Evolutionary conservation across 495 filamentous ascomycete species (phyloP).

Genomic region (Penicillium samsonianum): DNA sequence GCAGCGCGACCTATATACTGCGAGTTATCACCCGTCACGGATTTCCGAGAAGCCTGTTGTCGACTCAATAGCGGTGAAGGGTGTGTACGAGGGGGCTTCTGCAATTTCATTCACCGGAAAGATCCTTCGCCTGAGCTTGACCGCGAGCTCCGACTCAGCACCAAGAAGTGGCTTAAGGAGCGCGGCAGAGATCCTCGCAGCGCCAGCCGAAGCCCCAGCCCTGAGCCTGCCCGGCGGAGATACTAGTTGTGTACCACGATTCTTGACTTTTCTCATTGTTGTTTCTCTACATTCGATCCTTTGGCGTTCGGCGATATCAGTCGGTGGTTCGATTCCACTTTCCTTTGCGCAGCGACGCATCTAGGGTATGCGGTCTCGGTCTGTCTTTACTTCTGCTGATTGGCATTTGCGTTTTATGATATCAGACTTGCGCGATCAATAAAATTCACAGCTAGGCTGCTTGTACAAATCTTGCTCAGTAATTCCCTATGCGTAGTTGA

Average conservation of each 20-base stretch:
- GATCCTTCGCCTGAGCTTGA: slow-evolving; percentile 88
- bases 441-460: slow-evolving; percentile 6
- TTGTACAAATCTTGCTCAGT: background rate
- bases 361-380: slow-evolving; percentile 19
- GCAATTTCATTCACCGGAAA: slow-evolving; percentile 98
- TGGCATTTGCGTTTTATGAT: slow-evolving; percentile 29
- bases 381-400: slow-evolving; percentile 24
- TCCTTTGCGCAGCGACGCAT: slow-evolving; percentile 24
- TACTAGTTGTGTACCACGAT: slow-evolving; percentile 44
- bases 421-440: slow-evolving; percentile 23
- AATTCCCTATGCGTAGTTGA: background rate
- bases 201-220: slow-evolving; percentile 70
- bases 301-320: slow-evolving; percentile 37
- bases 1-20: slow-evolving; percentile 97
- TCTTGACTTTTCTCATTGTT: slow-evolving; percentile 19
- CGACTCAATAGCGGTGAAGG: slow-evolving; percentile 92
- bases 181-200: slow-evolving; percentile 85
- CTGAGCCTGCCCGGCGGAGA: slow-evolving; percentile 71
- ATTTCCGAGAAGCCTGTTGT: slow-evolving; percentile 98
- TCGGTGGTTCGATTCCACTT: slow-evolving; percentile 23
- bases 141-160: slow-evolving; percentile 77
- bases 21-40: slow-evolving; percentile 93
- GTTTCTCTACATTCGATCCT: slow-evolving; percentile 14
- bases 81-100: slow-evolving; percentile 94
- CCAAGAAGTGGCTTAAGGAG: slow-evolving; percentile 94